phyloP scores from a whole-genome alignment of 768 basidiomycete species.

The Amanita pseudoporphyria region DNA sequence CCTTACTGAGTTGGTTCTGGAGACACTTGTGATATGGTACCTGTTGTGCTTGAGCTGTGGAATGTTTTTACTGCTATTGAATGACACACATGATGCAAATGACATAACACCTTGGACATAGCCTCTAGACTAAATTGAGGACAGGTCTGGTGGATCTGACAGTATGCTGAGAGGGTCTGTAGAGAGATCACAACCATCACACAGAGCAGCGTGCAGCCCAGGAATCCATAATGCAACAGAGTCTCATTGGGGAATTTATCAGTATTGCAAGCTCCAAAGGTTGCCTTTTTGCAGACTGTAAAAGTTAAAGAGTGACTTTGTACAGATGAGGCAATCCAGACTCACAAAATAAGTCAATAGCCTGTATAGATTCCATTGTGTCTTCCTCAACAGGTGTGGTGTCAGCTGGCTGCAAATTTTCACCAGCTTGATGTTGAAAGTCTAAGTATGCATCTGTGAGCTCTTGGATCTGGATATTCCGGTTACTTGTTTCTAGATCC shows the following conservation, averaged over 20 bases:
- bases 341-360: neutral
- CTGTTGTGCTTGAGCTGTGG: neutral
- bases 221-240: conserved; percentile 13
- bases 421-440: neutral
- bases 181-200: conserved; percentile 13
- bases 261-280: no score
- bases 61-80: neutral
- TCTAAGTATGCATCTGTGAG: neutral
- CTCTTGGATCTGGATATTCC: neutral
- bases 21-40: conserved; percentile 4
- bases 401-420: neutral
- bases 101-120: conserved; percentile 8
- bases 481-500: neutral
- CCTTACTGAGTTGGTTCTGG: conserved; percentile 7
- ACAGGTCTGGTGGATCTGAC: conserved; percentile 16
- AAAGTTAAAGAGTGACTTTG: no score
- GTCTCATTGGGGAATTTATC: conserved; percentile 11
- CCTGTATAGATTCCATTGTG: neutral
- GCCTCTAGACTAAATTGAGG: conserved; percentile 17
- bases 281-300: no score
- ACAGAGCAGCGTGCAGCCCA: conserved; percentile 13
- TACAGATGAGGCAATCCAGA: no score
- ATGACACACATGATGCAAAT: conserved; percentile 13
- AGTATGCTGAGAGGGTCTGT: conserved; percentile 14
- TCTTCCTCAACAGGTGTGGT: neutral